phyloP scores from a whole-genome alignment of 768 basidiomycete genomes.

The Pulveroboletus ravenelii region DNA sequence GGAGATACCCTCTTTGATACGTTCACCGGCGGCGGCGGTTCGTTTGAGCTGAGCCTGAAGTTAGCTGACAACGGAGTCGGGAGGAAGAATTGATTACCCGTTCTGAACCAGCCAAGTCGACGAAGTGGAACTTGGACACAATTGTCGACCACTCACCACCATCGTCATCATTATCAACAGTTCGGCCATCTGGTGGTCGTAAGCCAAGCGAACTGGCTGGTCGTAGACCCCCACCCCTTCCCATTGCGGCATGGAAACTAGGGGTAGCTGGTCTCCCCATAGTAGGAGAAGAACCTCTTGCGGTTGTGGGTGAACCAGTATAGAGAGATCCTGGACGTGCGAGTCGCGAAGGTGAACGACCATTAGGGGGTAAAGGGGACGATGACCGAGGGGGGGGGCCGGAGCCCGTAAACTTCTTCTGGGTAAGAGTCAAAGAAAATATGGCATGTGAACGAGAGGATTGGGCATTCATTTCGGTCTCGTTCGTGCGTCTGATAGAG shows the following conservation, averaged over 20 bases:
- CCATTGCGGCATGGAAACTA: constrained; percentile 72
- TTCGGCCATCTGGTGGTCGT: constrained; percentile 47
- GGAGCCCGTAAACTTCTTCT: constrained; percentile 79
- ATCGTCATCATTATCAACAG: constrained; percentile 49
- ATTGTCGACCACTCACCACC: constrained; percentile 84
- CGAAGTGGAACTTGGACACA: constrained; percentile 96
- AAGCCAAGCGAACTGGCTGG: constrained; percentile 79
- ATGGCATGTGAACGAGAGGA: constrained; percentile 98
- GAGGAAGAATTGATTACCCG: constrained; percentile 45
- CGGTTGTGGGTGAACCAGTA: constrained; percentile 32
- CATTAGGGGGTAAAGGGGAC: constrained; percentile 68
- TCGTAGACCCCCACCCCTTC: constrained; percentile 59
- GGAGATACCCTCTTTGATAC: constrained; percentile 97
- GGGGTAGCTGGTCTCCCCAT: constrained; percentile 76
- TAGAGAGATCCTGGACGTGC: constrained; percentile 82
- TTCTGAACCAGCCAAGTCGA: constrained; percentile 96
- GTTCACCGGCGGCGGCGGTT: constrained; percentile 92
- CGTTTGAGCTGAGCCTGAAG: constrained; percentile 69
- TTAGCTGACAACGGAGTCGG: constrained; percentile 12
- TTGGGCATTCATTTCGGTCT: constrained; percentile 99
- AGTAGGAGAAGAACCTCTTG: constrained; percentile 69
- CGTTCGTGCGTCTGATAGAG: constrained; percentile 87
- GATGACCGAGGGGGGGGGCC: constrained; percentile 67
- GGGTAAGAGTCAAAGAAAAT: constrained; percentile 91
- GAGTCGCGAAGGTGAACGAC: constrained; percentile 73